Conservation (phyloP, 1,284 basidiomycete species). For the Microbotryum violaceum region DNA sequence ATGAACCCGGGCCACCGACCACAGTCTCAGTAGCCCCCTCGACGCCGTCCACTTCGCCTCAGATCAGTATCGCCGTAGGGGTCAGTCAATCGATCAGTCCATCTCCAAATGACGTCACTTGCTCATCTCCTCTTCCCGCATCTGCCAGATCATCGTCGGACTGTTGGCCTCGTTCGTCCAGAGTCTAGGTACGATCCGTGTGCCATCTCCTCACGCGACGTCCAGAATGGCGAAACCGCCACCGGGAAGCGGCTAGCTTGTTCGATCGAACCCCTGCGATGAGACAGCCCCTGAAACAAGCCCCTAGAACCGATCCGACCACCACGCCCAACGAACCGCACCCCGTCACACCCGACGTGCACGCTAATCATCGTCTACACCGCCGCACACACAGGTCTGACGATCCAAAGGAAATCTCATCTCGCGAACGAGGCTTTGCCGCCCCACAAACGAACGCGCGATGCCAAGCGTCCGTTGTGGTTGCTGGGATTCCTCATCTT, state of each 20-base stretch:
- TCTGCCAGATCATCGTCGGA: constrained; percentile 54
- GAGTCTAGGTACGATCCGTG: constrained; percentile 53
- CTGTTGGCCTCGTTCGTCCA: constrained; percentile 83
- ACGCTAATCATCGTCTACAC: neutral
- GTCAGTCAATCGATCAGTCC: too few relatives aligned
- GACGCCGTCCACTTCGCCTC: too few relatives aligned
- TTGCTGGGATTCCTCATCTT: constrained; percentile 62
- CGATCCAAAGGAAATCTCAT: constrained; percentile 91
- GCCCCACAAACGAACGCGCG: constrained; percentile 55
- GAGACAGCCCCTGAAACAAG: too few relatives aligned
- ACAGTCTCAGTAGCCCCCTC: too few relatives aligned
- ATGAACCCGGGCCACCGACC: too few relatives aligned
- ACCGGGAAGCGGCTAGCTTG: neutral
- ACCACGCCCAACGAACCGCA: too few relatives aligned
- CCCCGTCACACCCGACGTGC: too few relatives aligned
- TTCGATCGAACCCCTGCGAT: too few relatives aligned
- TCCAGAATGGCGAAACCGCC: neutral
- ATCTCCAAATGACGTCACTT: too few relatives aligned
- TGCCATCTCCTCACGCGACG: neutral
- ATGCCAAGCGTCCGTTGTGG: constrained; percentile 76
- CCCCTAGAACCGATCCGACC: too few relatives aligned
- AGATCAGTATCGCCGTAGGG: too few relatives aligned
- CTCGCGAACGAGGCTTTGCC: constrained; percentile 71
- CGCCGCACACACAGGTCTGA: constrained; percentile 52
- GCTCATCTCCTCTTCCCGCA: too few relatives aligned